A percentile compares a stretch with the other conserved stretches of the same genome.
Conservation (phyloP, 345 rosid genomes). For the Gossypioides kirkii region DNA sequence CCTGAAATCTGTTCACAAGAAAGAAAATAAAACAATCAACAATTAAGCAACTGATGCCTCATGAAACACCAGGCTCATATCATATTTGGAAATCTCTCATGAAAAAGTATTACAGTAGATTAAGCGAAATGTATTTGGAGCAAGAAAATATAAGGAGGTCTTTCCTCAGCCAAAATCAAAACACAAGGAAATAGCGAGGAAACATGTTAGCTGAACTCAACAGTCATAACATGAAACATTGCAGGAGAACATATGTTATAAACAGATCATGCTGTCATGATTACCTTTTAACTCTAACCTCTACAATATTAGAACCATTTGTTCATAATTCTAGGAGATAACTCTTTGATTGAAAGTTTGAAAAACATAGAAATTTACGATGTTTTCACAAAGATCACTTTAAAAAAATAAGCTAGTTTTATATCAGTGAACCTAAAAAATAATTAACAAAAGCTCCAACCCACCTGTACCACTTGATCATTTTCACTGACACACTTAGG, state of each 20-base stretch:
- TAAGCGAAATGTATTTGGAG: neutral
- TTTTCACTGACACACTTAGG: constrained; percentile 61
- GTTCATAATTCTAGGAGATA: neutral
- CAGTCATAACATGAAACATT: neutral
- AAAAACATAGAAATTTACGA: neutral
- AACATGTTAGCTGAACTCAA: neutral
- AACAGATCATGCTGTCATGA: constrained; percentile 1
- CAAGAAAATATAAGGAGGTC: neutral
- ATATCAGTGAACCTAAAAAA: neutral
- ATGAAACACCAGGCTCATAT: neutral
- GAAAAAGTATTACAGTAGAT: neutral
- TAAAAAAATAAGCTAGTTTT: neutral
- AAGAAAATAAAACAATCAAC: constrained; percentile 14
- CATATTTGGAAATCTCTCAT: neutral
- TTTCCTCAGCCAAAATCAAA: neutral
- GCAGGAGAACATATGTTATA: neutral
- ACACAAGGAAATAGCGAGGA: neutral
- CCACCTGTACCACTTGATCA: constrained; percentile 87
- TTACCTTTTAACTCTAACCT: neutral
- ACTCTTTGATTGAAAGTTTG: neutral
- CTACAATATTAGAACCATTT: neutral
- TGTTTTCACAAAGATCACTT: neutral
- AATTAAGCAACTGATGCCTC: neutral
- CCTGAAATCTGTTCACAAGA: constrained; percentile 60
- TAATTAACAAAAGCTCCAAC: constrained; percentile 8